These are phyloP conservation scores for Carex myosuroides DNA, from an alignment of 176 grass and related monocot species.

Conservation along the genomic window DNA sequence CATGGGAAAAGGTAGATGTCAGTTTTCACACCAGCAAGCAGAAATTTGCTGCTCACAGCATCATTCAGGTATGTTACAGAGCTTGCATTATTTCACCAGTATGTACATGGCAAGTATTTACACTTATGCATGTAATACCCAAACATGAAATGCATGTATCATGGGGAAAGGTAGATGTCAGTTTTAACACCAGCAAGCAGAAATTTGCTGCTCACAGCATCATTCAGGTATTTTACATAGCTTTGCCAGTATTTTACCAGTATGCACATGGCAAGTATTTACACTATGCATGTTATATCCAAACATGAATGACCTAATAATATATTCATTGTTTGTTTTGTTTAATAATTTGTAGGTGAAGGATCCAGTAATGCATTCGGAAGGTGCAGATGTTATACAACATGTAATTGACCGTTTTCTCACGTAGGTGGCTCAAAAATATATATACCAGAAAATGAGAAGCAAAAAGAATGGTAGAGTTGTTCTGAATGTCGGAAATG, in stretches of 20 bases:
- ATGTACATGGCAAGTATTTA: background rate
- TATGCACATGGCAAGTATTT: too few relatives aligned
- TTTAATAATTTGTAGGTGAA: conserved; percentile 52
- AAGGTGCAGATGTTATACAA: conserved; percentile 84
- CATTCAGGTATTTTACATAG: conserved; percentile 61
- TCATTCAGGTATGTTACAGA: conserved; percentile 72
- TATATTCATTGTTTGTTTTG: background rate
- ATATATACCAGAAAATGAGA: background rate
- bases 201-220: conserved; percentile 80
- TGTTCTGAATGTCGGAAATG: background rate
- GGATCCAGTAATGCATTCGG: conserved; percentile 53
- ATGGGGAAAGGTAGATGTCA: conserved; percentile 94
- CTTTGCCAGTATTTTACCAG: background rate
- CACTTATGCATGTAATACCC: background rate
- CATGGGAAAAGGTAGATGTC: conserved; percentile 96
- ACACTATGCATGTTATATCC: too few relatives aligned
- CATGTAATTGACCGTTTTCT: conserved; percentile 79
- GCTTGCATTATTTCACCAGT: background rate
- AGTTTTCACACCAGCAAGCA: conserved; percentile 76
- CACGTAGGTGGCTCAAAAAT: background rate
- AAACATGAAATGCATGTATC: conserved; percentile 28
- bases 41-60: conserved; percentile 78
- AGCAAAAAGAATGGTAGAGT: background rate
- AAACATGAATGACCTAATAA: too few relatives aligned
- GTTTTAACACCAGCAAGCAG: conserved; percentile 71